These are phyloP conservation scores for Fusarium sp. DNA, from an alignment of 2,329 filamentous ascomycete genomes.

Conservation along the genomic window DNA sequence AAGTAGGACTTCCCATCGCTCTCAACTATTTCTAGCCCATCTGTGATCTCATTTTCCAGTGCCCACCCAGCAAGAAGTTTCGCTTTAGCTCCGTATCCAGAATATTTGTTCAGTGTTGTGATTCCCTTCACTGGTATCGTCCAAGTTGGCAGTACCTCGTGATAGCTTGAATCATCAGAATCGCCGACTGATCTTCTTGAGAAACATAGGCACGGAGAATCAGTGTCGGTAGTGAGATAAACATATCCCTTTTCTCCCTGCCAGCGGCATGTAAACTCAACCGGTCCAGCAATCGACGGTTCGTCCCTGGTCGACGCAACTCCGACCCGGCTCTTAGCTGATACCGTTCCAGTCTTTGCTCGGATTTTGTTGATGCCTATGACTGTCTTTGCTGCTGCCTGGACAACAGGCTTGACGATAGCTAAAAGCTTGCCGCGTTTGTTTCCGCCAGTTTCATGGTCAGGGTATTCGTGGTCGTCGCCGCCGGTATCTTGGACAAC, in stretches of 20 bases:
- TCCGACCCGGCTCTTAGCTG: conserved; percentile 70
- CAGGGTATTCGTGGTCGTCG: conserved; percentile 58
- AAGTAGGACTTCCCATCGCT: conserved; percentile 56
- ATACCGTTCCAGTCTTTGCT: conserved; percentile 64
- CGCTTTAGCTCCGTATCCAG: conserved; percentile 80
- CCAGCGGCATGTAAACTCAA: conserved; percentile 75
- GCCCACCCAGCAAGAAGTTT: conserved; percentile 82
- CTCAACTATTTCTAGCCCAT: conserved; percentile 73
- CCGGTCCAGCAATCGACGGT: conserved; percentile 59
- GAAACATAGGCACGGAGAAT: conserved; percentile 3
- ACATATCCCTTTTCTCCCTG: conserved; percentile 69
- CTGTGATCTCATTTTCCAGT: conserved; percentile 73
- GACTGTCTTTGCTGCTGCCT: conserved; percentile 73
- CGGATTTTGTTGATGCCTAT: conserved; percentile 74
- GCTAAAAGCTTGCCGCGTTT: conserved; percentile 58
- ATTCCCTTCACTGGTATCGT: conserved; percentile 74
- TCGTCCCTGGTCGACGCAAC: background rate
- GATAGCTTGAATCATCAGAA: background rate
- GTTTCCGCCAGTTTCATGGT: conserved; percentile 53
- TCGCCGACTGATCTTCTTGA: background rate
- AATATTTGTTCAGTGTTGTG: conserved; percentile 76
- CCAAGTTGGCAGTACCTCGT: conserved; percentile 67
- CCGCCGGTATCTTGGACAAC: conserved; percentile 36
- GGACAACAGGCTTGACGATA: conserved; percentile 72
- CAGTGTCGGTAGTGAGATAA: conserved; percentile 11